Conservation (phyloP, 1,284 basidiomycete species). For the Malassezia arunalokei region DNA sequence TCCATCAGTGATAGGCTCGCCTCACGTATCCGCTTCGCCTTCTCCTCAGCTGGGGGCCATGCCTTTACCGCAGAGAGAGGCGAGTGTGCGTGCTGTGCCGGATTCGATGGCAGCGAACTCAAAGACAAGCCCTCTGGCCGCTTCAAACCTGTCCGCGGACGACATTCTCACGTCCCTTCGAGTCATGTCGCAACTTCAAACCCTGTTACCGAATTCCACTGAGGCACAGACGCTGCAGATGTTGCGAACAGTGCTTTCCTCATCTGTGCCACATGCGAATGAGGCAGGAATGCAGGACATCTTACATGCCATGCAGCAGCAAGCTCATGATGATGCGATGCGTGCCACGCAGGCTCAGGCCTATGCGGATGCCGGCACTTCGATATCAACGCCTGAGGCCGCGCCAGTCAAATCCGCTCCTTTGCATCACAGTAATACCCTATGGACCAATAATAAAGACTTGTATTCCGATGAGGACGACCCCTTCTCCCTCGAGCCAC, state of each 20-base stretch:
- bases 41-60: conserved; percentile 7
- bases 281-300: conserved; percentile 9
- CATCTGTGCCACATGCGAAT: conserved; percentile 17
- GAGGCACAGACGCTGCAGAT: conserved; percentile 14
- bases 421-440: background rate
- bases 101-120: background rate
- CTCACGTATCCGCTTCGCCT: conserved; percentile 5
- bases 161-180: conserved; percentile 10
- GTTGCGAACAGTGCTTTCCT: conserved; percentile 12
- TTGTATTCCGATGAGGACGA: background rate
- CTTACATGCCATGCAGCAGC: conserved; percentile 3
- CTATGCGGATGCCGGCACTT: conserved; percentile 9
- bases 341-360: conserved; percentile 29
- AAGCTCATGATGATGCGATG: background rate
- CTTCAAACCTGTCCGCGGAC: conserved; percentile 8
- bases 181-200: conserved; percentile 11
- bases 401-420: background rate
- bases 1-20: conserved; percentile 12
- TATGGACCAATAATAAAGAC: background rate
- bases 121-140: background rate
- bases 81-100: conserved; percentile 8
- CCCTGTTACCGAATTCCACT: conserved; percentile 5
- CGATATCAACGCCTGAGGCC: background rate
- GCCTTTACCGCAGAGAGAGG: background rate
- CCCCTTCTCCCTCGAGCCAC: background rate